phyloP scores from a whole-genome alignment of 257 asterid genomes.

The Gentiana macrophylla region DNA sequence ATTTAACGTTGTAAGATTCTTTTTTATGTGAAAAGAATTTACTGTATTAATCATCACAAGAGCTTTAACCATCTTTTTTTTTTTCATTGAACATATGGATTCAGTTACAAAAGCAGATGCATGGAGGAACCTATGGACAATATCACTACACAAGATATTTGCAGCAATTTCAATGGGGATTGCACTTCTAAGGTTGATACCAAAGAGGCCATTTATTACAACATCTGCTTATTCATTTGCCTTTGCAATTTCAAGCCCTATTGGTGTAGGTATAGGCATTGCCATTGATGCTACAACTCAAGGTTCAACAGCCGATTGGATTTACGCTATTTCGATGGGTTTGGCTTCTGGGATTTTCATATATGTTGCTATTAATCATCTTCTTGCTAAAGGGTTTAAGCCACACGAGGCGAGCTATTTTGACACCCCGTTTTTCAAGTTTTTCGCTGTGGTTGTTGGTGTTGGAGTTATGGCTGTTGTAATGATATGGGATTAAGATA shows the following conservation, averaged over 20 bases:
- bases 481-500: constrained; percentile 69
- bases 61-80: not conserved
- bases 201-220: constrained; percentile 64
- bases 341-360: constrained; percentile 73
- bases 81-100: not conserved
- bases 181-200: constrained; percentile 75
- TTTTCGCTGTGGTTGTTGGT: constrained; percentile 64
- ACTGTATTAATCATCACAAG: too few relatives aligned
- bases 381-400: constrained; percentile 61
- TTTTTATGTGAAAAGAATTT: too few relatives aligned
- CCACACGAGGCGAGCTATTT: constrained; percentile 31
- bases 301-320: constrained; percentile 64
- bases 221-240: constrained; percentile 67
- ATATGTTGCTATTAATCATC: constrained; percentile 74
- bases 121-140: constrained; percentile 84
- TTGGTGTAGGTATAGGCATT: constrained; percentile 82
- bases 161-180: constrained; percentile 93
- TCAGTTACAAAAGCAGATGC: constrained; percentile 61
- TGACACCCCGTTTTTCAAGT: constrained; percentile 61
- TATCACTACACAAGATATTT: constrained; percentile 74
- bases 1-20: too few relatives aligned
- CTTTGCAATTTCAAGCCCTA: constrained; percentile 71
- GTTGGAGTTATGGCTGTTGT: constrained; percentile 67
- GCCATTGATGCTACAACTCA: constrained; percentile 74
- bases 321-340: constrained; percentile 79